Conservation (phyloP, 441 rosid species). For the Eutrema salsugineum region DNA sequence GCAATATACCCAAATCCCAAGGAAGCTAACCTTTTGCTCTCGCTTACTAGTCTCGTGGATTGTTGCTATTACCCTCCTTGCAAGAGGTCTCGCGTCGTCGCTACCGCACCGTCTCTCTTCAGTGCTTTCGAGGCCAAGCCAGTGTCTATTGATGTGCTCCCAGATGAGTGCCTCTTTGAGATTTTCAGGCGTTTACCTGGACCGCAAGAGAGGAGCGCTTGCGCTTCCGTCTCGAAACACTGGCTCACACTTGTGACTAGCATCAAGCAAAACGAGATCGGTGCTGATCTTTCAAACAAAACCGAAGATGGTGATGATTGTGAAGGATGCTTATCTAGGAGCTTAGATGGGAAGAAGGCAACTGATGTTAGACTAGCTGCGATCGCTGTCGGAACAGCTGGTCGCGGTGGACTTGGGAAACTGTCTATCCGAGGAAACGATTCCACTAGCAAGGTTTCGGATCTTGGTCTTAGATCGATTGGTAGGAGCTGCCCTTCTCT, state of each 20-base stretch:
- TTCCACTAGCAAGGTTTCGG: slow-evolving; percentile 52
- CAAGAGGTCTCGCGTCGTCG: slow-evolving; percentile 80
- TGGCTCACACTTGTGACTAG: slow-evolving; percentile 80
- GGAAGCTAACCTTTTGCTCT: slow-evolving; percentile 52
- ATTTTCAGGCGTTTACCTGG: slow-evolving; percentile 66
- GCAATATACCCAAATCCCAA: slow-evolving; percentile 61
- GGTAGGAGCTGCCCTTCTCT: slow-evolving; percentile 76
- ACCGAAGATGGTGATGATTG: slow-evolving; percentile 34
- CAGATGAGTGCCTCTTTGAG: slow-evolving; percentile 96
- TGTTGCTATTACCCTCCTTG: slow-evolving; percentile 56
- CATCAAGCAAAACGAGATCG: slow-evolving; percentile 58
- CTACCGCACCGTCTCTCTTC: slow-evolving; percentile 28
- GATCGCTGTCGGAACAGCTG: slow-evolving; percentile 77
- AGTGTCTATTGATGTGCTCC: slow-evolving; percentile 65
- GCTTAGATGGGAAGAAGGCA: slow-evolving; percentile 87
- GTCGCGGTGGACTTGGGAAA: slow-evolving; percentile 80
- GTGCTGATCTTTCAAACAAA: slow-evolving; percentile 16
- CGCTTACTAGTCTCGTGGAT: slow-evolving; percentile 60
- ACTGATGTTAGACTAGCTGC: slow-evolving; percentile 91
- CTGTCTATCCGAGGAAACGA: slow-evolving; percentile 58
- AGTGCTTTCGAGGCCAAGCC: slow-evolving; percentile 44
- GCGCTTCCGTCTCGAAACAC: slow-evolving; percentile 78
- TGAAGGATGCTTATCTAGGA: slow-evolving; percentile 74
- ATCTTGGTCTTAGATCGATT: slow-evolving; percentile 63
- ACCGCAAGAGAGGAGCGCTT: slow-evolving; percentile 67